A percentile compares a stretch with the other conserved stretches of the same genome.
Evolutionary conservation across 2,329 filamentous ascomycete genomes (phyloP).

Genomic region (Botrytis byssoidea): DNA sequence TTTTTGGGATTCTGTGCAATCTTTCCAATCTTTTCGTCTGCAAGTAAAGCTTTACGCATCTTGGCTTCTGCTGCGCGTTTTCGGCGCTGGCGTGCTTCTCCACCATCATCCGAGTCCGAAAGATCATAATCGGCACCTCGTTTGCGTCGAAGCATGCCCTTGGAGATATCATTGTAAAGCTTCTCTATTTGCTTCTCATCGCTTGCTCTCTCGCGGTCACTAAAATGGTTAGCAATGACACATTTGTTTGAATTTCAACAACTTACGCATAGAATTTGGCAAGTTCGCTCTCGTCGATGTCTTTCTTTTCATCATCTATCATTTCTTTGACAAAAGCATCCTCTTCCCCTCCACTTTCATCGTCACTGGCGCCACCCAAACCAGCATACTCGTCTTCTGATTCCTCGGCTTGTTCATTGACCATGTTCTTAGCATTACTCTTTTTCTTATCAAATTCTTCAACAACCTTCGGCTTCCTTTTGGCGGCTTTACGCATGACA

Average conservation of each 20-base stretch:
- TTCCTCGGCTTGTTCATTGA: conserved; percentile 93
- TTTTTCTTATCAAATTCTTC: conserved; percentile 77
- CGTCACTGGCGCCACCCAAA: conserved; percentile 83
- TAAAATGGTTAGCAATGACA: conserved; percentile 40
- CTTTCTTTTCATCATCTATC: conserved; percentile 81
- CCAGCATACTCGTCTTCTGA: conserved; percentile 98
- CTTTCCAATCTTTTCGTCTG: conserved; percentile 86
- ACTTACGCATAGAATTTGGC: conserved; percentile 88
- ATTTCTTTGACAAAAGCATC: conserved; percentile 77
- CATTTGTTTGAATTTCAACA: too few species aligned
- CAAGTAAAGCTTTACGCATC: conserved; percentile 84
- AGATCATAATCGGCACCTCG: conserved; percentile 78
- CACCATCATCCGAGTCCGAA: conserved; percentile 87
- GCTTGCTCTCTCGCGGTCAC: conserved; percentile 72
- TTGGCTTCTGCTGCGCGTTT: conserved; percentile 87
- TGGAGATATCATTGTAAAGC: conserved; percentile 89
- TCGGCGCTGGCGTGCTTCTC: conserved; percentile 71
- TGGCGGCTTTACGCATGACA: conserved; percentile 66
- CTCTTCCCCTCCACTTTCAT: conserved; percentile 75
- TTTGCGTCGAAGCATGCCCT: conserved; percentile 80
- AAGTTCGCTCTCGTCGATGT: conserved; percentile 76
- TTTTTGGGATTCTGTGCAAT: conserved; percentile 88
- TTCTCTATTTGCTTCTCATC: conserved; percentile 89
- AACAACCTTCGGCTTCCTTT: conserved; percentile 48
- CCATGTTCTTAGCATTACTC: conserved; percentile 80